These are phyloP conservation scores for Lotmaria passim DNA, from an alignment of 208 protist genomes.

Conservation along the genomic window DNA sequence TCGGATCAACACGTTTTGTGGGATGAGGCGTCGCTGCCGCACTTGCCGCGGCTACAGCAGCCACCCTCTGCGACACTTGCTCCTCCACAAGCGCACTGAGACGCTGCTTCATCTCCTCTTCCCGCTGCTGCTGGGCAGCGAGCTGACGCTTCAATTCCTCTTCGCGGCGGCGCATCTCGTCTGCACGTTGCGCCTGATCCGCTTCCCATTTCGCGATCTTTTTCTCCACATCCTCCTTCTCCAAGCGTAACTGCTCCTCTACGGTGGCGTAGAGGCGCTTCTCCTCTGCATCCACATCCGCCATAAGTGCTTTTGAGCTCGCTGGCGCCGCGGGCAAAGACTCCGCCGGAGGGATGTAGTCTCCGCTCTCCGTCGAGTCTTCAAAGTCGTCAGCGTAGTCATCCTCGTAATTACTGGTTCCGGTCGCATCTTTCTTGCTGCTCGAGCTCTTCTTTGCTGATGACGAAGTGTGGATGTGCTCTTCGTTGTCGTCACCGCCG, in stretches of 20 bases:
- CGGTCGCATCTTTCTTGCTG: constrained; percentile 18
- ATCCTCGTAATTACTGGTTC: constrained; percentile 26
- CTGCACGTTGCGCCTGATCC: constrained; percentile 45
- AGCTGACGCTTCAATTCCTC: constrained; percentile 40
- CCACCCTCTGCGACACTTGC: constrained; percentile 36
- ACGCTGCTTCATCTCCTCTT: constrained; percentile 44
- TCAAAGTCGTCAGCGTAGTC: constrained; percentile 55
- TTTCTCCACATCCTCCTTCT: constrained; percentile 42
- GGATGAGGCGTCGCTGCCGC: constrained; percentile 1
- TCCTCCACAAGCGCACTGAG: constrained; percentile 44
- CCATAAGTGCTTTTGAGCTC: constrained; percentile 20
- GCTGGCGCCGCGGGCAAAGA: not conserved
- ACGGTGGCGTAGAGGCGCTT: constrained; percentile 23
- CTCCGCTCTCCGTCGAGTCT: constrained; percentile 51
- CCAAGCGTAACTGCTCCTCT: constrained; percentile 31
- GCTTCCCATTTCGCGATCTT: constrained; percentile 42
- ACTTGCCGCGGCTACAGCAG: constrained; percentile 16
- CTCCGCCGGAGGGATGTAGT: constrained; percentile 41
- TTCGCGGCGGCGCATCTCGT: constrained; percentile 45
- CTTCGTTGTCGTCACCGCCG: constrained; percentile 8
- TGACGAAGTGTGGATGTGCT: constrained; percentile 10
- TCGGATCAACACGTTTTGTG: not conserved
- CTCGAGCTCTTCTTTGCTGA: constrained; percentile 26
- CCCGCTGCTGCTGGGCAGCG: constrained; percentile 37
- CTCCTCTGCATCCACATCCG: constrained; percentile 31